A percentile compares a stretch with the other conserved stretches of the same genome.
phyloP scores from a whole-genome alignment of 345 rosid species.

The rapeseed (Brassica napus) region Da-Ae NC_063436.1:9471001-9471500 shows the following conservation, averaged over 20 bases:
- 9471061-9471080: constrained; percentile 38
- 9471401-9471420: constrained; percentile 85
- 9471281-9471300: constrained; percentile 51
- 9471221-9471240: constrained; percentile 89
- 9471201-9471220: constrained; percentile 94
- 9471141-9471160: not conserved
- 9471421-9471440: constrained; percentile 97
- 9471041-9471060: no score
- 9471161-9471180: not conserved
- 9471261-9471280: constrained; percentile 99
- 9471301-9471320: constrained; percentile 31
- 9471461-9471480: constrained; percentile 86
- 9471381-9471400: constrained; percentile 84
- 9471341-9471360: not conserved
- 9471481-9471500: constrained; percentile 77
- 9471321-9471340: not conserved
- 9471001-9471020: no score
- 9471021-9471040: no score
- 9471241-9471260: constrained; percentile 95
- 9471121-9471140: not conserved
- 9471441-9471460: constrained; percentile 76
- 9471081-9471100: constrained; percentile 88
- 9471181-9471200: constrained; percentile 65
- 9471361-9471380: constrained; percentile 77
- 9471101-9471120: constrained; percentile 58